Evolutionary conservation across 495 filamentous ascomycete genomes (phyloP), one percentile per base, ranked within the genome.

Genomic region (Neurospora sp.): DNA sequence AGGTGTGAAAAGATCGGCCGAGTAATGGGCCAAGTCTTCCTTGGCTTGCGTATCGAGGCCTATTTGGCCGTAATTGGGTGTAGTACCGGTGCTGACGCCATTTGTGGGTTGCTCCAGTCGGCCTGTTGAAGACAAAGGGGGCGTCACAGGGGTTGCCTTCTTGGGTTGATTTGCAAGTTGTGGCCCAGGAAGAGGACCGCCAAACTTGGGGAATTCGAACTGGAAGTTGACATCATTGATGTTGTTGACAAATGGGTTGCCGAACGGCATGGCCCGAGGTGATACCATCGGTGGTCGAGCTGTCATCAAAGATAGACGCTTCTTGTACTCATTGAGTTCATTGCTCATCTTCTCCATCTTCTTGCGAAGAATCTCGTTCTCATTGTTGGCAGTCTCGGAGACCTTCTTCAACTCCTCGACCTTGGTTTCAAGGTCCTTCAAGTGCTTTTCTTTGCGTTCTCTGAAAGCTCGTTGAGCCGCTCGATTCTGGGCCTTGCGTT

Each of bases 401-500:
- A 88, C 86, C 82, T 94, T 94, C 79, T 96, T 91, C n/a, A 99
- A 84, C 76, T 97, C 94, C 22, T 92, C 87, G 27, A 98, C 96
- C 80, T 98, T 98, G 69, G 90, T 93, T 81, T 99, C 96, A 37
- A 99, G 85, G 77, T 99, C 96, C 79, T 95, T 97, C 59, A 99
- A 79, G 77, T 99, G 96, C 82, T 93, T 97, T 83, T 99, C 96
- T 83, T 99, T 99, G 68, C 96, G 92, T 80, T 99, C 96, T 35
- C 96, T 88, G 88, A 99, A 99, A 8, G 96, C 96, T 53, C 96
- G 89, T 83, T 99, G 96, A 38, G 96, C 96, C 1, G 96, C 96
- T 72, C 96, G 91, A 76, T 99, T 99, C 79, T 99, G 96, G 12
- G 96, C 96, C 83, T 99, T 99, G 75, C 96, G 93, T 85, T 99